phyloP scores from a whole-genome alignment of 2,329 filamentous ascomycete species.

The Sporothrix globosa region DNA sequence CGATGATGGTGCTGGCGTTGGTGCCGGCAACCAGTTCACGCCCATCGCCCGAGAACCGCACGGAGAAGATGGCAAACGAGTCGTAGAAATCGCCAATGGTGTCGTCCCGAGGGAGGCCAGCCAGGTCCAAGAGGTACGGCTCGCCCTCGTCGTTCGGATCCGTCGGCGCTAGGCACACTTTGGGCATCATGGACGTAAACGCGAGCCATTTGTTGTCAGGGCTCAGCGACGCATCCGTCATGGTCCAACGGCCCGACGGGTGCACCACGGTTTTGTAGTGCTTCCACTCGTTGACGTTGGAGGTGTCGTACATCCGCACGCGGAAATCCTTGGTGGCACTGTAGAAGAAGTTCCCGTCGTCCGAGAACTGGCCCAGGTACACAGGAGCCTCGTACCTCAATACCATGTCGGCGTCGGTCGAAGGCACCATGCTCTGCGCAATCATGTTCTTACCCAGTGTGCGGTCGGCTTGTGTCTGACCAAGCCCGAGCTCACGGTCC shows the following conservation, averaged over 20 bases:
- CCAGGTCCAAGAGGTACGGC: constrained; percentile 77
- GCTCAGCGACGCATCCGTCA: constrained; percentile 89
- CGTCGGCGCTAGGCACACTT: constrained; percentile 84
- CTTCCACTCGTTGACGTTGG: constrained; percentile 91
- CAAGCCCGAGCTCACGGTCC: constrained; percentile 79
- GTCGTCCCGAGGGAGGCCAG: constrained; percentile 48
- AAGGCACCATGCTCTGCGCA: constrained; percentile 74
- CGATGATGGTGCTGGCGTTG: constrained; percentile 74
- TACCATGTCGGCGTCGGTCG: constrained; percentile 77
- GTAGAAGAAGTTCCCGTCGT: constrained; percentile 97
- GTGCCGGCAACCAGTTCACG: constrained; percentile 89
- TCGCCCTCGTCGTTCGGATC: constrained; percentile 81
- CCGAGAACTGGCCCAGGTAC: constrained; percentile 94
- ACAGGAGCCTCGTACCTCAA: constrained; percentile 84
- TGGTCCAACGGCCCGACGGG: constrained; percentile 89
- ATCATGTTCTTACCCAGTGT: constrained; percentile 66
- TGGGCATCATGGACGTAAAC: constrained; percentile 83
- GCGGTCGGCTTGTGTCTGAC: constrained; percentile 48
- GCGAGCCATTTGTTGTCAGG: constrained; percentile 91
- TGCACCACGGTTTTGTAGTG: constrained; percentile 91
- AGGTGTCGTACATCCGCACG: constrained; percentile 96
- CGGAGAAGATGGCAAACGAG: constrained; percentile 76
- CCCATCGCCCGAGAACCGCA: constrained; percentile 91
- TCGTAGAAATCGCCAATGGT: constrained; percentile 38
- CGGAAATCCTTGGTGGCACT: constrained; percentile 89